Evolutionary conservation across 2,329 filamentous ascomycete species (phyloP), one percentile per base, ranked within the genome.

Genomic region (Chrysoporthe deuterocubensis): DNA sequence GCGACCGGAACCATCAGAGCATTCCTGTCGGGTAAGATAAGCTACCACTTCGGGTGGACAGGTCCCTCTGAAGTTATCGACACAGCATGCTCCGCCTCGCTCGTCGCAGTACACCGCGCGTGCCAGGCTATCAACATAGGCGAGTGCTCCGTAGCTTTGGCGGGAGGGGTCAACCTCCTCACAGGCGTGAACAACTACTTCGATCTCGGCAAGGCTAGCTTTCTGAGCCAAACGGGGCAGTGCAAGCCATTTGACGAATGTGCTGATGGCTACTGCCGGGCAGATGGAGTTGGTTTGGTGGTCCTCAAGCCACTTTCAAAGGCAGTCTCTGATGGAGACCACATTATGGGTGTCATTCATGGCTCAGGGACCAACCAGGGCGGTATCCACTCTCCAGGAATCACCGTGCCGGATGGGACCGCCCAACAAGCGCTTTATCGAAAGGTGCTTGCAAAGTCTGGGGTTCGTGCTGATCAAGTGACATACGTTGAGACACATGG

Each of bases 181-280:
- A 77, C 74, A 1, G 73, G 70, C n/a, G 62, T 73, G 5, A 60
- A 70, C 3, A 67, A 67, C 60, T 78, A 73, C 54, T 69, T 76
- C 50, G 75, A 77, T 40, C 72, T 81, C 13, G 75, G 72, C 2
- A 73, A 72, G 0, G 81, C 76, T 4, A 73, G 75, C 6, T 83
- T 84, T 66, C 72, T 84, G 0, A 82, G 78, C 21, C 75, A 76
- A 0, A 81, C 78, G 1, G 81, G 83, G 0, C 75, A 80, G 18
- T 87, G 85, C 70, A 84, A 84, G 60, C 78, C 80, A 1, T 85
- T 81, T 64, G 82, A 85, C 65, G 76, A 78, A n/a, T 74, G 74
- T 37, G 85, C 84, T 1, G 83, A 86, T 72, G 85, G 85, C 11
- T 87, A 87, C 69, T 85, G 83, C 68, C 81, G 85, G 26, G 83